Conservation (phyloP, 1,284 basidiomycete genomes). For the Pseudozyma sp. region DNA sequence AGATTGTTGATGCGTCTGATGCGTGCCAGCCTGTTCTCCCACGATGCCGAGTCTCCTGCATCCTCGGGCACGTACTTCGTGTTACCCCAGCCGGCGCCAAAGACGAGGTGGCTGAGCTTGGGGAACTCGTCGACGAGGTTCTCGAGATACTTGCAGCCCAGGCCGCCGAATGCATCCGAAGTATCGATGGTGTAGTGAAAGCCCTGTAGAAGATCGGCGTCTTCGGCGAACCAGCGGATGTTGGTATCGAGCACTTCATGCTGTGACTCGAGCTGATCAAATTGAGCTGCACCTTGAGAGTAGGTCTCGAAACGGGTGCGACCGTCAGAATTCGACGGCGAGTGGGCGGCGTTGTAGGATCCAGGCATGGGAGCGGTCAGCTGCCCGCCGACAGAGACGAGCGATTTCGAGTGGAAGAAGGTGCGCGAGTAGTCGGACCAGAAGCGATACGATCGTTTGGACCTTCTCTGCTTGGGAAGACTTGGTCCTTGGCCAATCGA, state of each 20-base stretch:
- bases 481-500: constrained; percentile 3
- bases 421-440: constrained; percentile 63
- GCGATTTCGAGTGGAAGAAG: constrained; percentile 56
- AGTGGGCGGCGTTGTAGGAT: constrained; percentile 32
- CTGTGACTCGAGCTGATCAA: constrained; percentile 52
- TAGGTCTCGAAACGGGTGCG: constrained; percentile 45
- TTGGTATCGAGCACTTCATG: constrained; percentile 57
- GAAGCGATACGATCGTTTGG: constrained; percentile 35
- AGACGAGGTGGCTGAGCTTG: constrained; percentile 51
- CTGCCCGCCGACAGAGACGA: constrained; percentile 51
- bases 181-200: constrained; percentile 56
- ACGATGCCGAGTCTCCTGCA: constrained; percentile 1
- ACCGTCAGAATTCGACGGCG: constrained; percentile 15
- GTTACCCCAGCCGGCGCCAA: constrained; percentile 47
- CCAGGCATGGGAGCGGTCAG: constrained; percentile 49
- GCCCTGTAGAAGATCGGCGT: constrained; percentile 61
- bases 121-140: constrained; percentile 60
- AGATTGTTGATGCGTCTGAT: constrained; percentile 58
- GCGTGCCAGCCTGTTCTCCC: constrained; percentile 30
- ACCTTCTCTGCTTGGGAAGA: constrained; percentile 12
- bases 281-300: constrained; percentile 45
- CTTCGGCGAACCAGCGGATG: constrained; percentile 63
- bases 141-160: constrained; percentile 50
- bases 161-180: constrained; percentile 59
- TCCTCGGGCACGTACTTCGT: constrained; percentile 15